Evolutionary conservation across 345 rosid genomes (phyloP).

Genomic region (Heritiera littoralis): DNA sequence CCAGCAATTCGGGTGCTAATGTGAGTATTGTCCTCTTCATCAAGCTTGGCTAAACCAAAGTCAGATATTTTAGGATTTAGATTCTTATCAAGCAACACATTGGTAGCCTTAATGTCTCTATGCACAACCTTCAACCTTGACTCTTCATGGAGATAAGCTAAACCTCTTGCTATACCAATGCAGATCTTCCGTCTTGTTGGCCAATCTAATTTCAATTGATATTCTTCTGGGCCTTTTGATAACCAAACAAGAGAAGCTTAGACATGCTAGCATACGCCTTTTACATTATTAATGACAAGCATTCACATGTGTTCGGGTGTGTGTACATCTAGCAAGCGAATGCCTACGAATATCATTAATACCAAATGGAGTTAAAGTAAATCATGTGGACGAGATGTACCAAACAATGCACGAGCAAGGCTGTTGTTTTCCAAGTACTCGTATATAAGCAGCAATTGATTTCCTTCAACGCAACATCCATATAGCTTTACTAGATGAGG

Average conservation of each 20-base stretch:
- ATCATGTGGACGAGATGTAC: conserved; percentile 8
- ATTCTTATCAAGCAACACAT: too few relatives aligned
- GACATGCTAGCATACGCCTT: conserved; percentile 16
- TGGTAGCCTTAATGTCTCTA: too few relatives aligned
- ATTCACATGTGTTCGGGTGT: not conserved
- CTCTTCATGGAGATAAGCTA: too few relatives aligned
- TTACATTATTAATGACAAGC: not conserved
- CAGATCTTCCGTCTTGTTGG: too few relatives aligned
- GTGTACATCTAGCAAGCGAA: not conserved
- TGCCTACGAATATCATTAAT: not conserved
- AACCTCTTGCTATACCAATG: too few relatives aligned
- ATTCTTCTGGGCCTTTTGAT: too few relatives aligned
- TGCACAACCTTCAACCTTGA: too few relatives aligned
- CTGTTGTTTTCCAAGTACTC: conserved; percentile 63
- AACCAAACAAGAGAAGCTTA: not conserved
- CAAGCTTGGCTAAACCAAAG: too few relatives aligned
- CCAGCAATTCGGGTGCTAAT: conserved; percentile 30
- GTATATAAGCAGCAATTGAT: conserved; percentile 53
- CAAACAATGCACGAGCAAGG: conserved; percentile 51
- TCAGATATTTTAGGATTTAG: too few relatives aligned
- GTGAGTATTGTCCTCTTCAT: too few relatives aligned
- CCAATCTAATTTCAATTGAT: too few relatives aligned
- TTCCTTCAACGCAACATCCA: conserved; percentile 56
- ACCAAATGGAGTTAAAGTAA: too few relatives aligned
- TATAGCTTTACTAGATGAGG: conserved; percentile 55